These are phyloP conservation scores for Kandelia obovata DNA, from an alignment of 345 rosid genomes.

Conservation along the genomic window DNA sequence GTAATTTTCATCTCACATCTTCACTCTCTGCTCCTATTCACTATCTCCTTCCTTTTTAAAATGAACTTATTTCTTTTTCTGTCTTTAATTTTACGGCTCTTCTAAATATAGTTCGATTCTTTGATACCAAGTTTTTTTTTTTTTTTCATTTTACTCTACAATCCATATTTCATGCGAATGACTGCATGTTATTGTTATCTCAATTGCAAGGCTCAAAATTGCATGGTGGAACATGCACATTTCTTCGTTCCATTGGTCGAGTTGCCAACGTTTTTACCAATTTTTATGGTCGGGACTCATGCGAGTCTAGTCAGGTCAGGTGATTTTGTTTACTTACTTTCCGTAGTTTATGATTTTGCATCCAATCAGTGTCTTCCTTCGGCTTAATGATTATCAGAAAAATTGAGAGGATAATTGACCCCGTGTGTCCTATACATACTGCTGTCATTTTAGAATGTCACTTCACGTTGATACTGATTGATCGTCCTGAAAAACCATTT, in stretches of 20 bases:
- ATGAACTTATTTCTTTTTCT: neutral
- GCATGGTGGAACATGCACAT: constrained; percentile 53
- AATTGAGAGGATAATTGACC: constrained; percentile 70
- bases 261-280: constrained; percentile 28
- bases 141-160: no score
- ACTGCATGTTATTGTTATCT: no score
- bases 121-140: neutral
- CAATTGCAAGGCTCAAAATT: constrained; percentile 41
- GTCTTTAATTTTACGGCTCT: neutral
- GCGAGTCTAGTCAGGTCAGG: constrained; percentile 55
- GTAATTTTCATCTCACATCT: constrained; percentile 12
- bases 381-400: neutral
- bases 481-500: constrained; percentile 69
- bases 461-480: constrained; percentile 48
- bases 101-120: neutral
- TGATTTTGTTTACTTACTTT: neutral
- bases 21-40: neutral
- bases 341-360: neutral
- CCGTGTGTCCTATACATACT: constrained; percentile 90
- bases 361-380: neutral
- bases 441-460: constrained; percentile 68
- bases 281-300: constrained; percentile 47
- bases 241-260: constrained; percentile 65
- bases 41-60: neutral
- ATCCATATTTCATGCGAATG: neutral